Percentiles rank a stretch among this genome's conserved stretches.
Conservation (phyloP, 805 yeast species). For the Hagleromyces aurorensis region DNA sequence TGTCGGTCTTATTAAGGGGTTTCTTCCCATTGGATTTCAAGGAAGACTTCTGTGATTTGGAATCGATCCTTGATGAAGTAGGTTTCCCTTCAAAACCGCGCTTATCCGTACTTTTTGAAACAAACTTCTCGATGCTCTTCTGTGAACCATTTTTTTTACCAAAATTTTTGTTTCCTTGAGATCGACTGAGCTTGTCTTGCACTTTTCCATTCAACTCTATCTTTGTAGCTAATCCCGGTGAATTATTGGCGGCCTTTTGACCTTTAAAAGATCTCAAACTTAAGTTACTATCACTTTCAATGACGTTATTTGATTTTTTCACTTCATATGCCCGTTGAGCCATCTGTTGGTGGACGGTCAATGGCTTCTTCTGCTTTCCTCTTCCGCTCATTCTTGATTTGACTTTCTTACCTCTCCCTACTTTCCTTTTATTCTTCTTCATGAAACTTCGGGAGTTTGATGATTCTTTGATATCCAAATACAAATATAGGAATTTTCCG, state of each 20-base stretch:
- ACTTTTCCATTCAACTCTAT: constrained; percentile 1
- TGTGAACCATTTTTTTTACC: not conserved
- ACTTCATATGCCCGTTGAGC: constrained; percentile 21
- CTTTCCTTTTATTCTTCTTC: constrained; percentile 29
- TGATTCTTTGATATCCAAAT: constrained; percentile 42
- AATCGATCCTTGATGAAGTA: too few relatives aligned
- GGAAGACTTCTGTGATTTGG: too few relatives aligned
- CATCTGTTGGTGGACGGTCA: constrained; percentile 23
- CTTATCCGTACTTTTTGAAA: too few relatives aligned
- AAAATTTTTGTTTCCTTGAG: not conserved
- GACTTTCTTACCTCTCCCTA: constrained; percentile 30
- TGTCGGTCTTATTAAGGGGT: too few relatives aligned
- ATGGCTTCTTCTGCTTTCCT: constrained; percentile 13
- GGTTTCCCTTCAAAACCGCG: too few relatives aligned
- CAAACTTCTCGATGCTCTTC: too few relatives aligned
- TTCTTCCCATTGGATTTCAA: too few relatives aligned
- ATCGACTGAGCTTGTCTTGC: constrained; percentile 1
- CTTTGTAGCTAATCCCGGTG: not conserved
- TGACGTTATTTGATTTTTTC: constrained; percentile 31
- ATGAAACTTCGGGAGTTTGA: constrained; percentile 7
- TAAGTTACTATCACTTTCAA: constrained; percentile 35
- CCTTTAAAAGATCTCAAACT: constrained; percentile 35
- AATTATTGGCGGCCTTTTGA: constrained; percentile 19
- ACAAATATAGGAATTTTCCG: constrained; percentile 39
- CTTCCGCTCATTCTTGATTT: constrained; percentile 8